A percentile compares a stretch with the other conserved stretches of the same genome.
These are phyloP conservation scores for Picochlorum costavermella DNA, from an alignment of 139 green algal genomes.

Conservation along the genomic window DNA sequence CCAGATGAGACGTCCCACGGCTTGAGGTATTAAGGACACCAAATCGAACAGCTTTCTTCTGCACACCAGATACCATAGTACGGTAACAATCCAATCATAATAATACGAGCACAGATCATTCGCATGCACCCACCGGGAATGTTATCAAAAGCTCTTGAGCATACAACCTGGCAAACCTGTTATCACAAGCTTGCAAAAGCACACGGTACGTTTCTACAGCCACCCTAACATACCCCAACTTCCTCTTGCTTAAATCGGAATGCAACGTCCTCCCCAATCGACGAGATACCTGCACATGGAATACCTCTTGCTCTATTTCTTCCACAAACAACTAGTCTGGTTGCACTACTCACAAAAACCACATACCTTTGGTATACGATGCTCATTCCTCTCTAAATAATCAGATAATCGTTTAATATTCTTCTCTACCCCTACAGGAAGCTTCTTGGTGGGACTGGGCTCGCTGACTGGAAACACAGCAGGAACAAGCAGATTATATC, in stretches of 20 bases:
- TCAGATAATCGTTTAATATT: conserved; percentile 46
- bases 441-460: conserved; percentile 18
- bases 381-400: conserved; percentile 43
- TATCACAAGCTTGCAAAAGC: conserved; percentile 19
- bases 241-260: conserved; percentile 23
- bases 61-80: no score
- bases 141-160: conserved; percentile 32
- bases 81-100: no score
- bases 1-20: no score
- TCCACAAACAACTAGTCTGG: neutral
- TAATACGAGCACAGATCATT: no score
- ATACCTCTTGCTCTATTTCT: no score
- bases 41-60: no score
- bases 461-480: conserved; percentile 40
- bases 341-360: no score
- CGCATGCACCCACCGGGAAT: neutral
- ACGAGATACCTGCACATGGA: conserved; percentile 32
- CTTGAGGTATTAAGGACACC: no score
- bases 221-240: conserved; percentile 35
- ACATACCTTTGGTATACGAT: conserved; percentile 38
- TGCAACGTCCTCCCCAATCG: conserved; percentile 33
- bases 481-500: conserved; percentile 54
- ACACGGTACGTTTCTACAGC: conserved; percentile 30
- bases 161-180: conserved; percentile 20
- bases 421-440: conserved; percentile 22